Evolutionary conservation across 139 green algal species (phyloP), one percentile per base, ranked within the genome.

Genomic region (Chlorella sp.): DNA sequence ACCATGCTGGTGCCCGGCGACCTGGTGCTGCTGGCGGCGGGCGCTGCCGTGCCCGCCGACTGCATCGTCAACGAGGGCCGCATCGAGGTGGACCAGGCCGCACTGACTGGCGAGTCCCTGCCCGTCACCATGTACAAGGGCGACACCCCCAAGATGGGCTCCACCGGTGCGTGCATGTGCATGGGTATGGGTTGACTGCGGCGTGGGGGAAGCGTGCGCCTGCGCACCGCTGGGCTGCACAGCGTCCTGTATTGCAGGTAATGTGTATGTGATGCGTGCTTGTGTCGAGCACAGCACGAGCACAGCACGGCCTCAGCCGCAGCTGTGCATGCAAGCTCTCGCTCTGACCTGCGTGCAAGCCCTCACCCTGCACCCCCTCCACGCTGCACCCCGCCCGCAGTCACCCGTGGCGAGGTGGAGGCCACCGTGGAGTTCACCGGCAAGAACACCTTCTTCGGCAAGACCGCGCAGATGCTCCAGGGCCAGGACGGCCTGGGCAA

Each of bases 41-140:
- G 95, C 34, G 90, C 88, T n/a, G 89, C 87, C 19, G 90, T 98
- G 16, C 95, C 95, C 19, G 94, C 94, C 9, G 93, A 97, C 86
- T 94, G 91, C 85, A 68, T 92, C 38, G 73, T 94, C 36, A 94
- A 95, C 88, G 85, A 94, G 56, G 90, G 90, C 38, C 85, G 80
- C n/a, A 86, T 96, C 64, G 87, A 93, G 60, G 88, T 96, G 11
- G 95, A 98, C 84, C 93, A 98, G 92, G 90, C 93, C 14, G 94
- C 95, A 6, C 89, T 98, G 14, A 98, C 93, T 0, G 95, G 95
- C 34, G 95, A 98, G 93, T 98, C 95, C 0, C 91, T 98, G 76
- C 93, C 95, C 16, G 95, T 96, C 34, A 94, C 93, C 54, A 93
- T 95, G 90, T 88, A 88, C 64, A 70, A 81, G 43, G 94, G 94